Conservation (phyloP, 2,329 filamentous ascomycete genomes). For the Fusarium sp. region DNA sequence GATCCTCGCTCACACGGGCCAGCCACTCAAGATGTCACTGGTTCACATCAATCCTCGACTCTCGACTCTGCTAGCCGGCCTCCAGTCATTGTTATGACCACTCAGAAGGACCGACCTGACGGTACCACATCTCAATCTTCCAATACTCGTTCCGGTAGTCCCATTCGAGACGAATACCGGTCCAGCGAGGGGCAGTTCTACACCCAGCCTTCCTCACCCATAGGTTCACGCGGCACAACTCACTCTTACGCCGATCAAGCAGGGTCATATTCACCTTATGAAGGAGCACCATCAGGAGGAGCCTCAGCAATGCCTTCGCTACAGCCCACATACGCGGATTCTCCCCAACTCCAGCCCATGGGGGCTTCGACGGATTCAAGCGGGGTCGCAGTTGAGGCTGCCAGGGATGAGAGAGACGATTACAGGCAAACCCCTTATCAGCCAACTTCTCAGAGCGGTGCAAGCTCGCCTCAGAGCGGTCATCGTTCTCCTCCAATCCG, state of each 20-base stretch:
- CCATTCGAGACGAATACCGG: slow-evolving; percentile 64
- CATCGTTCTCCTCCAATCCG: slow-evolving; percentile 60
- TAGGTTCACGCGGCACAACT: slow-evolving; percentile 62
- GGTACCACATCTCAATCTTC: slow-evolving; percentile 55
- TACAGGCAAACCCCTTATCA: slow-evolving; percentile 57
- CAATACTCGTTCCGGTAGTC: slow-evolving; percentile 56
- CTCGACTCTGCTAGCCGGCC: slow-evolving; percentile 63
- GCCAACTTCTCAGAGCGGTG: slow-evolving; percentile 51
- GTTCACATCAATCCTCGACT: slow-evolving; percentile 62
- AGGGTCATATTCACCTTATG: slow-evolving; percentile 63
- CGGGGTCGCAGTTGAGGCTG: slow-evolving; percentile 51
- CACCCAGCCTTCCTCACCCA: slow-evolving; percentile 69
- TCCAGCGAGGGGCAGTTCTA: slow-evolving; percentile 65
- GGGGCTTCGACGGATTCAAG: slow-evolving; percentile 59
- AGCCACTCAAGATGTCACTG: slow-evolving; percentile 62
- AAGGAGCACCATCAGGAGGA: slow-evolving; percentile 50
- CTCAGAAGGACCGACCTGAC: slow-evolving; percentile 58
- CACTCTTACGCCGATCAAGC: slow-evolving; percentile 62
- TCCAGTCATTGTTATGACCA: slow-evolving; percentile 69
- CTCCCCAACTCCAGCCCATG: slow-evolving; percentile 63
- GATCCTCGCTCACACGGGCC: slow-evolving; percentile 62
- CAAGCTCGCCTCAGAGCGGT: slow-evolving; percentile 60
- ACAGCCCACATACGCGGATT: slow-evolving; percentile 65
- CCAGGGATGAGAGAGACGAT: slow-evolving; percentile 60
- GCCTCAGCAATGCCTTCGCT: slow-evolving; percentile 65